Evolutionary conservation across 768 basidiomycete species (phyloP).

Genomic region (Agrocybe chaxingu): DNA sequence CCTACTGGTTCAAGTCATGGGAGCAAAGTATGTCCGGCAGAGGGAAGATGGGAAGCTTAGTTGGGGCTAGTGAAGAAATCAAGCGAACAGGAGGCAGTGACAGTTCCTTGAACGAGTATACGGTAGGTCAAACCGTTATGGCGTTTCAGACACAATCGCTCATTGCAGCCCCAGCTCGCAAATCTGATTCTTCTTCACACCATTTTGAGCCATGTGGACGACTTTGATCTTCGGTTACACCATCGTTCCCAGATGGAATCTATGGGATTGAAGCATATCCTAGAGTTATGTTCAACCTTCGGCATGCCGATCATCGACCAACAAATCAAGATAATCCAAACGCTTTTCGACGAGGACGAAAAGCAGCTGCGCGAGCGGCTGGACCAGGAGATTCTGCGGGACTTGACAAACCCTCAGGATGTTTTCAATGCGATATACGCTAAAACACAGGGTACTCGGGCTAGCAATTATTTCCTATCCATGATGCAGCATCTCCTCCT

Average conservation of each 20-base stretch:
- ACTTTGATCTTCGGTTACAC: conserved; percentile 82
- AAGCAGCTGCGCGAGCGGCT: conserved; percentile 65
- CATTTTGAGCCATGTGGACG: conserved; percentile 63
- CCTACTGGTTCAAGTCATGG: conserved; percentile 87
- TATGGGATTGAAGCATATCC: conserved; percentile 73
- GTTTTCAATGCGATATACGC: conserved; percentile 79
- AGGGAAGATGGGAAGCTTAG: conserved; percentile 92
- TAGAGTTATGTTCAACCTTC: conserved; percentile 67
- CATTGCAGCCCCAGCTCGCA: conserved; percentile 39
- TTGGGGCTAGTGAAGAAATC: conserved; percentile 93
- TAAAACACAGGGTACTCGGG: conserved; percentile 76
- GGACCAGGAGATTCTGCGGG: conserved; percentile 71
- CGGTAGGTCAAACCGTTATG: conserved; percentile 46
- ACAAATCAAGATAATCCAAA: conserved; percentile 60
- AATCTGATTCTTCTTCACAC: conserved; percentile 74
- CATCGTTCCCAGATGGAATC: conserved; percentile 88
- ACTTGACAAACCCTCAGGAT: conserved; percentile 79
- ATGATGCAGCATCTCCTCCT: conserved; percentile 92
- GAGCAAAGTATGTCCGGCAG: conserved; percentile 75
- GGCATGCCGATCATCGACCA: conserved; percentile 61
- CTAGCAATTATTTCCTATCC: conserved; percentile 84
- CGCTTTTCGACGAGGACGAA: conserved; percentile 72
- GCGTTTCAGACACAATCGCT: neutral
- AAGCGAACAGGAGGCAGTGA: conserved; percentile 63
- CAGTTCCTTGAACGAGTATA: conserved; percentile 77